Evolutionary conservation across 2,329 filamentous ascomycete genomes (phyloP).

Genomic region (Trichoderma asperellum): DNA sequence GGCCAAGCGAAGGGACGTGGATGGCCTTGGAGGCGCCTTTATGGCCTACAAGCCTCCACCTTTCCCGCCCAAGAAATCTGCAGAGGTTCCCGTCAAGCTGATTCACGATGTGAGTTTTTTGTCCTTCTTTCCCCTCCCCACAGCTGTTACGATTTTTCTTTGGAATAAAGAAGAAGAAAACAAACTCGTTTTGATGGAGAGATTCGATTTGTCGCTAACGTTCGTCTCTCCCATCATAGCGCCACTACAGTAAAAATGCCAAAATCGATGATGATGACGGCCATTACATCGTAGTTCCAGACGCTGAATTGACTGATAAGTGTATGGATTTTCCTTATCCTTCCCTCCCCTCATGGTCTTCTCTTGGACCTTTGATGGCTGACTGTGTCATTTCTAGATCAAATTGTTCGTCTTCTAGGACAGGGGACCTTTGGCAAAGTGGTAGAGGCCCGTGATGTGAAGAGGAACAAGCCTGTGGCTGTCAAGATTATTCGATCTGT

Average conservation of each 20-base stretch:
- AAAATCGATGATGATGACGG: slow-evolving; percentile 96
- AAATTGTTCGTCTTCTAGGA: slow-evolving; percentile 85
- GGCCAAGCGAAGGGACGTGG: slow-evolving; percentile 75
- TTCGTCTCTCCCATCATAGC: slow-evolving; percentile 30
- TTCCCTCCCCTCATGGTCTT: not conserved
- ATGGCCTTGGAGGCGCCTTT: slow-evolving; percentile 71
- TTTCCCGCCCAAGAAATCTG: slow-evolving; percentile 86
- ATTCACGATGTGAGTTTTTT: slow-evolving; percentile 63
- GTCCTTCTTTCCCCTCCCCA: not conserved
- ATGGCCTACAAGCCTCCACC: slow-evolving; percentile 84
- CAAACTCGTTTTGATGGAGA: not conserved
- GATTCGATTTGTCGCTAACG: not conserved
- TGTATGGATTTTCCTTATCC: slow-evolving; percentile 63
- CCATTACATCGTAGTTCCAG: slow-evolving; percentile 91
- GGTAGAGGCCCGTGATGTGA: slow-evolving; percentile 84
- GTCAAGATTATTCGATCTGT: slow-evolving; percentile 99
- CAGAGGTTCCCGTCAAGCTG: slow-evolving; percentile 69
- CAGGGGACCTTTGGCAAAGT: slow-evolving; percentile 99
- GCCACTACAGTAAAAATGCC: slow-evolving; percentile 57
- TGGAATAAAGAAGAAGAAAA: not conserved
- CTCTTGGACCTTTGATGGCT: not conserved
- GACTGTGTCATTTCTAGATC: slow-evolving; percentile 59
- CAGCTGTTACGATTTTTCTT: not conserved
- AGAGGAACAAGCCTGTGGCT: slow-evolving; percentile 77
- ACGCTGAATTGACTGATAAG: slow-evolving; percentile 82